Evolutionary conservation across 2,329 filamentous ascomycete genomes (phyloP), one percentile per base, ranked within the genome.

Genomic region (Cephalotrichum gorgonifer): DNA sequence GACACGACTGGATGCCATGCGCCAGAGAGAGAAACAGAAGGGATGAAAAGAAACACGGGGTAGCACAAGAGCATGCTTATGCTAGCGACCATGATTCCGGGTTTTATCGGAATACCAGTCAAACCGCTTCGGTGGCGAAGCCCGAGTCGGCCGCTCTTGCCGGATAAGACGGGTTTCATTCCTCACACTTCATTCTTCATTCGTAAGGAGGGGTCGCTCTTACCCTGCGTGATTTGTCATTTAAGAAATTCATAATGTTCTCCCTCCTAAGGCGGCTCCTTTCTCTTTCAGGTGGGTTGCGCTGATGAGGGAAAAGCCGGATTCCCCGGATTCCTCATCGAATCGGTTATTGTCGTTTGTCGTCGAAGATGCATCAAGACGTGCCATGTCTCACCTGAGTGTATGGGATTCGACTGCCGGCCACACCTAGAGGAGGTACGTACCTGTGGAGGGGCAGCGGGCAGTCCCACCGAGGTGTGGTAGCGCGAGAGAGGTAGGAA

Each of bases 241-340:
- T 22, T 31, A 49, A 31, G 41, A 49, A 49, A 44, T 44, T 49
- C 47, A 49, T 49, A 48, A 38, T 48, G 46, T 38, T 43, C 23
- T 47, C 14, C 22, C 31, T 39, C n/a, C n/a, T n/a, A n/a, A n/a
- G 17, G 15, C 35, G 17, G 17, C 15, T 39, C 9, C 35, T 20
- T 39, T 39, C 35, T 20, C 35, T n/a, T 20, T 20, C 17, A 22
- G 17, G 35, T 22, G 17, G 14, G 35, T 20, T 7, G 35, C 22
- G 17, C 17, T 39, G 35, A 39, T 39, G 17, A 3, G 35, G 35
- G 11, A 11, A 39, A 9, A 22, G 15, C 15, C 17, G 35, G 35
- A 3, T 39, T 39, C 35, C n/a, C 17, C 12, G 35, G 12, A 20
- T 39, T 39, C n/a, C 35, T 39, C 35, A 39, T 39, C 35, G 17